Evolutionary conservation across 1,284 basidiomycete species (phyloP), one percentile per base, ranked within the genome.

Genomic region (Golubevia sp.): DNA sequence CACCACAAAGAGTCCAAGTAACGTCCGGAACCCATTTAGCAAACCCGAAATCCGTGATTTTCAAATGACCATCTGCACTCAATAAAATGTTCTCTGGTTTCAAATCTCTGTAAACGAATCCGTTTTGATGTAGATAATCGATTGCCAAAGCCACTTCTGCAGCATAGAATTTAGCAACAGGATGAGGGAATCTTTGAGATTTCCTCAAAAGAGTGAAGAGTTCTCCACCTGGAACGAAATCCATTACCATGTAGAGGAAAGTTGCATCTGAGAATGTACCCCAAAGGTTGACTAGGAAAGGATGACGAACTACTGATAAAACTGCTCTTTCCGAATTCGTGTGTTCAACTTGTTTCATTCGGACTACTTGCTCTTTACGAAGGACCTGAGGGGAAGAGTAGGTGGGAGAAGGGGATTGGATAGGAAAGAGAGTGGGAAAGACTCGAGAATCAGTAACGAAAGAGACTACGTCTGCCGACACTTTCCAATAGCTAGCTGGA

Each of bases 231-330:
- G 94, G 93, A 2, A 99, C 96, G 83, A 97, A 99, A 85, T 99
- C 97, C 96, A 99, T 98, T 63, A 99, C 95, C 94, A 99, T 97
- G 87, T 97, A 99, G 13, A 99, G 86, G 82, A 97, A 98, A 53
- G 92, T 88, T 8, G 90, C 86, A 77, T 98, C 96, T 76, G 97
- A 93, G 85, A 99, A 99, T 0, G 93, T 92, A 25, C 96, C 97
- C 96, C 96, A 99, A 3, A 99, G 89, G 79, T 97, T 99, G 86
- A 99, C 91, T 70, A 99, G 91, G 86, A 99, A 99, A 1, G 95
- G 92, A 84, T 98, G 94, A 58, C 95, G 90, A 0, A 97, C 92
- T 26, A 90, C 88, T 62, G 91, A 90, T 52, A 99, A 88, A 87
- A 99, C 94, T 66, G 89, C 88, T 74, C 94, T 90, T 85, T 99